Evolutionary conservation across 768 basidiomycete genomes (phyloP).

Genomic region (Tubosaeta brunneosetosa): DNA sequence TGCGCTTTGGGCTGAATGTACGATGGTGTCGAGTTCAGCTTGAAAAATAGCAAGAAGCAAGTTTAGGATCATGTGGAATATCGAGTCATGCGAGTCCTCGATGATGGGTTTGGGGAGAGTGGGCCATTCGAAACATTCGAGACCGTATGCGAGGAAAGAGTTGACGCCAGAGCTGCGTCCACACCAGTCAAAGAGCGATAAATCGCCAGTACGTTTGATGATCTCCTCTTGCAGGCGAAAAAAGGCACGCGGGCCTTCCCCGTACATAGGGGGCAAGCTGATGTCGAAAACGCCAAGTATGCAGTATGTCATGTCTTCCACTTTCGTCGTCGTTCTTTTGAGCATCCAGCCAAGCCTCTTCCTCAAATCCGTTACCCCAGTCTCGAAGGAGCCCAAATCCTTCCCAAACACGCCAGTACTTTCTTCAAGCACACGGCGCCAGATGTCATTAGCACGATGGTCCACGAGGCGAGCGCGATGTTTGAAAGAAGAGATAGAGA

Average conservation of each 20-base stretch:
- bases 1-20: not conserved
- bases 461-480: slow-evolving; percentile 18
- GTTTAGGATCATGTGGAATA: slow-evolving; percentile 11
- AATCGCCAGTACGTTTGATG: slow-evolving; percentile 24
- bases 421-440: slow-evolving; percentile 9
- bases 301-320: slow-evolving; percentile 30
- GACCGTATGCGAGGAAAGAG: slow-evolving; percentile 17
- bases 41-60: slow-evolving; percentile 7
- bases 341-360: slow-evolving; percentile 24
- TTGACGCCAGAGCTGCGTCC: slow-evolving; percentile 18
- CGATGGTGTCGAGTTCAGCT: not conserved
- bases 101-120: slow-evolving; percentile 2
- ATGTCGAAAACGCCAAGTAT: slow-evolving; percentile 29
- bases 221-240: slow-evolving; percentile 26
- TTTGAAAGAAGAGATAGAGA: slow-evolving; percentile 14
- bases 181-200: slow-evolving; percentile 25
- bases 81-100: slow-evolving; percentile 6
- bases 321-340: slow-evolving; percentile 22
- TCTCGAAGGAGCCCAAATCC: slow-evolving; percentile 9
- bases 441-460: slow-evolving; percentile 12
- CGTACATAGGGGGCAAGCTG: slow-evolving; percentile 24
- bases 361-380: slow-evolving; percentile 14
- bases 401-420: slow-evolving; percentile 12
- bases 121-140: slow-evolving; percentile 14
- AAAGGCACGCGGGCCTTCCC: slow-evolving; percentile 27